A percentile compares a stretch with the other conserved stretches of the same genome.
Evolutionary conservation across 495 filamentous ascomycete genomes (phyloP).

Genomic region (Staphylotrichum longicolle): DNA sequence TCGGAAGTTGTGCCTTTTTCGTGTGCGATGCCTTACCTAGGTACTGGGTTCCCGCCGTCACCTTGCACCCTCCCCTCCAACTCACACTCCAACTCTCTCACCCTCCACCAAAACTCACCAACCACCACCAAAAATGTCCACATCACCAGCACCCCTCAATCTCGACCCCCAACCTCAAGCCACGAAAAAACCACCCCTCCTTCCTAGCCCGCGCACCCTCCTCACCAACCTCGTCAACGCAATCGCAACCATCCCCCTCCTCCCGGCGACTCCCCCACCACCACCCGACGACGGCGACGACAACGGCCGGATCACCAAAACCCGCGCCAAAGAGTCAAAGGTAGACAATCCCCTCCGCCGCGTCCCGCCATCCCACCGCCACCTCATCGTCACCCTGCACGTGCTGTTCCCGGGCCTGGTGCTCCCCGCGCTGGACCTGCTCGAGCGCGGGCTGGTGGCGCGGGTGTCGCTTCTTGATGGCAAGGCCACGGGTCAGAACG

Average conservation of each 20-base stretch:
- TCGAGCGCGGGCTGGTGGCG: slow-evolving; percentile 70
- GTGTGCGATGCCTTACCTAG: too few species aligned
- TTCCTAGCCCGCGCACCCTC: slow-evolving; percentile 43
- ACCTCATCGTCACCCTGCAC: slow-evolving; percentile 59
- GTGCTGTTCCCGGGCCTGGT: slow-evolving; percentile 59
- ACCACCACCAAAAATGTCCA: background rate
- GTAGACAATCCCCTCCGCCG: slow-evolving; percentile 41
- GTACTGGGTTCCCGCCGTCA: too few species aligned
- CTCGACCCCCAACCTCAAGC: background rate
- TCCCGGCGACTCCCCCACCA: slow-evolving; percentile 2
- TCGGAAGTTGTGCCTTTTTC: too few species aligned
- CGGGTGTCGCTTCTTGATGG: slow-evolving; percentile 23
- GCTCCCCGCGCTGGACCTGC: slow-evolving; percentile 75
- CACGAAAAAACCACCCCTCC: slow-evolving; percentile 2
- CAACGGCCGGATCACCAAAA: too few species aligned
- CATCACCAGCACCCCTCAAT: too few species aligned
- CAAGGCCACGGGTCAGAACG: background rate
- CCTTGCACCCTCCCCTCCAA: background rate
- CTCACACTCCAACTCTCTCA: background rate
- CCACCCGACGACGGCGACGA: background rate
- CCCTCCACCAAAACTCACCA: too few species aligned
- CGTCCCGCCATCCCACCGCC: slow-evolving; percentile 39
- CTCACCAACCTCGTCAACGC: slow-evolving; percentile 47
- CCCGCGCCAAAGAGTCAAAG: too few species aligned
- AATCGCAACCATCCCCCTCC: slow-evolving; percentile 40